These are phyloP conservation scores for Neophaeococcomyces aloes DNA, from an alignment of 2,329 filamentous ascomycete species.

Conservation along the genomic window DNA sequence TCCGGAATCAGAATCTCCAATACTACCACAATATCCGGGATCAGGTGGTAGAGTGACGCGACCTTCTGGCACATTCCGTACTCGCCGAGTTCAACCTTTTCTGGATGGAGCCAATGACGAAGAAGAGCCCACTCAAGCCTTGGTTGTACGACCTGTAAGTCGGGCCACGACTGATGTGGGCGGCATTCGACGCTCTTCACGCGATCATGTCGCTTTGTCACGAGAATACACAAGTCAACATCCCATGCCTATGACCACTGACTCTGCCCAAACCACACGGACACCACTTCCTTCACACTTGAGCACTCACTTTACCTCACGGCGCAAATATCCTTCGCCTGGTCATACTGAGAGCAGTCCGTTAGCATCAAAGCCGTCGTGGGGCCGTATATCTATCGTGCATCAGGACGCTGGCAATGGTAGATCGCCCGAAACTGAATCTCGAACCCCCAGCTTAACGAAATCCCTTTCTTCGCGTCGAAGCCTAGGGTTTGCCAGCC, in stretches of 20 bases:
- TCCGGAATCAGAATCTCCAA: constrained; percentile 24
- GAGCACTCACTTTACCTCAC: constrained; percentile 16
- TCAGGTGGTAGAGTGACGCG: constrained; percentile 27
- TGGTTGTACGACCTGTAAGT: constrained; percentile 29
- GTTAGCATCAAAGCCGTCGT: constrained; percentile 14
- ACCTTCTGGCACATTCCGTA: constrained; percentile 30
- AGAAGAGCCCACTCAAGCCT: constrained; percentile 24
- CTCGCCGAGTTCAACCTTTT: constrained; percentile 26
- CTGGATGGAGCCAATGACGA: constrained; percentile 26
- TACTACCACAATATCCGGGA: constrained; percentile 20
- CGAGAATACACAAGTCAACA: constrained; percentile 26
- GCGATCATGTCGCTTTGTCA: constrained; percentile 25
- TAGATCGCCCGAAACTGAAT: neutral
- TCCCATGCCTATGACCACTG: constrained; percentile 20
- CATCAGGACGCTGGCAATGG: constrained; percentile 6
- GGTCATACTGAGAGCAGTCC: constrained; percentile 12
- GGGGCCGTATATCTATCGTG: constrained; percentile 19
- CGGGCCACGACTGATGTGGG: constrained; percentile 35
- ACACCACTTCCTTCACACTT: constrained; percentile 16
- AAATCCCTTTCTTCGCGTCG: constrained; percentile 12
- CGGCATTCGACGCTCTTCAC: constrained; percentile 25
- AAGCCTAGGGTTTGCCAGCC: constrained; percentile 19
- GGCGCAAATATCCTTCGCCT: constrained; percentile 17
- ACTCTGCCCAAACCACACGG: constrained; percentile 7
- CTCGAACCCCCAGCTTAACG: neutral